These are phyloP conservation scores for Aspergillus latus DNA, from an alignment of 2,329 filamentous ascomycete genomes.

Conservation along the genomic window DNA sequence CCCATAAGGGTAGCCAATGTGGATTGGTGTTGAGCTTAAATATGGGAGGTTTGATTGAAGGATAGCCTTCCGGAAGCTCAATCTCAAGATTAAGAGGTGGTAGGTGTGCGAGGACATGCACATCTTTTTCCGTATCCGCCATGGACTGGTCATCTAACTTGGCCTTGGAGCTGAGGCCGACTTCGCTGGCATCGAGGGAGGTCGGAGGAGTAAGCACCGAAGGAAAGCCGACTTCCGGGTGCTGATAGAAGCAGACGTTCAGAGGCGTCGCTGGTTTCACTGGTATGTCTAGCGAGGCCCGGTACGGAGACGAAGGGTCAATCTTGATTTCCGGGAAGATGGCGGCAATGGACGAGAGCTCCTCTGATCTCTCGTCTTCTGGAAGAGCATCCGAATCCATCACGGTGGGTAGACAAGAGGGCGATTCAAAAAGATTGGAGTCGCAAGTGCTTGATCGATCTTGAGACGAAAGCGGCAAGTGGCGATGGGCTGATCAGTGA, in stretches of 20 bases:
- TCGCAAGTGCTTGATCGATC: neutral
- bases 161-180: constrained; percentile 19
- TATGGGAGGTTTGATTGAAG: constrained; percentile 51
- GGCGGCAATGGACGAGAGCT: constrained; percentile 59
- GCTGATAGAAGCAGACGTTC: constrained; percentile 44
- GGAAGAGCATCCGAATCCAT: constrained; percentile 32
- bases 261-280: constrained; percentile 57
- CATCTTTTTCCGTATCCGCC: constrained; percentile 31
- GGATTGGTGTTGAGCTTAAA: constrained; percentile 51
- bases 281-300: constrained; percentile 55
- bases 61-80: constrained; percentile 57
- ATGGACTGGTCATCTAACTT: constrained; percentile 27
- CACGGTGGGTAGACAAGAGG: constrained; percentile 27
- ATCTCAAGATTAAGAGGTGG: constrained; percentile 57
- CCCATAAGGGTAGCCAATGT: constrained; percentile 53
- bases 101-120: constrained; percentile 54
- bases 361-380: constrained; percentile 60
- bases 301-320: constrained; percentile 47
- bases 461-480: constrained; percentile 8
- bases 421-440: neutral
- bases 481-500: constrained; percentile 16
- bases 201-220: constrained; percentile 43
- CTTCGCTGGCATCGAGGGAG: constrained; percentile 37
- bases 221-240: constrained; percentile 35
- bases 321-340: constrained; percentile 62